Base-by-base conservation (phyloP, 495 filamentous ascomycete genomes). In the Podospora pseudopauciseta region DNA sequence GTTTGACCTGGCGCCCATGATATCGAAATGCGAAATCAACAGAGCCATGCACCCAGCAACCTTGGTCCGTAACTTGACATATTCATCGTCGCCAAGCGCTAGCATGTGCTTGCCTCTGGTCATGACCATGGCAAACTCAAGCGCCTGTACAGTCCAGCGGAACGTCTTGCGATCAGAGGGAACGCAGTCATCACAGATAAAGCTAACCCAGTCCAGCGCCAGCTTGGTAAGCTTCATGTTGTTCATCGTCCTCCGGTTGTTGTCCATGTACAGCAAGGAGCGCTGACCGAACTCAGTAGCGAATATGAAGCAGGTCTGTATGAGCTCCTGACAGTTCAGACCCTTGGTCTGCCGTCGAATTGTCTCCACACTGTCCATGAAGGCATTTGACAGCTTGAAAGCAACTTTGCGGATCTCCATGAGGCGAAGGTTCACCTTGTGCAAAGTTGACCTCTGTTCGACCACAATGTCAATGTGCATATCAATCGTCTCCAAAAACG, bases 281-380 rank as follows among this genome's bases (percentile, higher is more conserved):
- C 95, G 88, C 78, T 97, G 94, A 6, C 95, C 95, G 75, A 99
- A 99, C 74, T 99, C 95, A 2, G 95, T 97, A 54, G 95, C 95
- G 72, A 98, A 99, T 56, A 95, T 92, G 77, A 98, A 99, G 79
- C 94, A 99, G n/a, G 93, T 96, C 75, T 99, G 95, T 70, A 99
- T 93, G 28, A 99, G 84, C 71, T 99, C 95, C 68, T 96, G 93
- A 74, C 94, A 97, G 66, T 96, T 91, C 59, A 96, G 84, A 2
- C 88, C 91, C 67, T 86, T 84, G 20, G 92, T 92, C 78, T 98
- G 94, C 67, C 89, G 86, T 64, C 94, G 85, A 68, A 98, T 94
- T 63, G 91, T 90, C 71, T 94, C 92, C 65, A 99, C 95, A 73
- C 94, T 97, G 74, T 98, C 94, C 96, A 99, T 98, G 77, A 98